Base-by-base conservation (phyloP, 2,329 filamentous ascomycete species). In the Exophiala xenobiotica region DNA sequence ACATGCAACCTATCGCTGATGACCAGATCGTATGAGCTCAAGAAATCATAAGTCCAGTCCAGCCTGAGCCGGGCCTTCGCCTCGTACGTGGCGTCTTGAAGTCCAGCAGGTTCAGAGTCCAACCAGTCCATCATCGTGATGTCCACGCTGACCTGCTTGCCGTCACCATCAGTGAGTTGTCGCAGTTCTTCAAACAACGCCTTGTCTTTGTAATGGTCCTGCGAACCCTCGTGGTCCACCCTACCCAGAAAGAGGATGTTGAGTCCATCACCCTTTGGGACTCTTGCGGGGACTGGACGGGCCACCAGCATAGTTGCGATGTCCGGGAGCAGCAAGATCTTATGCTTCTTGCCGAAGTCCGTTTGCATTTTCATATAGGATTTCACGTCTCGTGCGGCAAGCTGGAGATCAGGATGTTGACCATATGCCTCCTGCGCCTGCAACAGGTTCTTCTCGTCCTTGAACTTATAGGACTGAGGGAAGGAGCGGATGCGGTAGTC, bases 401-500 rank as follows among this genome's bases (percentile, higher is more conserved):
- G 6, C 12, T 39, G 37, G 7, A 39, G 37, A 19, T 39, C 37
- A 11, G 37, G 37, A 20, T 39, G 37, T 11, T 39, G 12, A 12
- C 37, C 19, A 9, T 19, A 39, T 4, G 20, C 20, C 16, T 39
- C 11, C 6, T 39, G 37, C 18, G 37, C 37, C 6, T 20, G 37
- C 4, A 20, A 14, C 14, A 39, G 37, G 2, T 16, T 20, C 11
- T 19, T 22, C 9, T 39, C 37, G 8, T 39, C 16, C 6, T 39
- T 19, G 37, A 39, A 39, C 20, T 39, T 39, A 19, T 39, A 39
- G 14, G 37, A 19, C 20, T 39, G 37, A 9, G 37, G 37, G 16
- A 39, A 39, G 12, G 37, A 39, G 11, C 37, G 37, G 37, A 39
- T 39, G 3, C 37, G 37, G 20, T 39, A 39, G 37, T 39, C 37